phyloP scores from a whole-genome alignment of 805 yeast species.

The Sporopachydermia quercuum region DNA sequence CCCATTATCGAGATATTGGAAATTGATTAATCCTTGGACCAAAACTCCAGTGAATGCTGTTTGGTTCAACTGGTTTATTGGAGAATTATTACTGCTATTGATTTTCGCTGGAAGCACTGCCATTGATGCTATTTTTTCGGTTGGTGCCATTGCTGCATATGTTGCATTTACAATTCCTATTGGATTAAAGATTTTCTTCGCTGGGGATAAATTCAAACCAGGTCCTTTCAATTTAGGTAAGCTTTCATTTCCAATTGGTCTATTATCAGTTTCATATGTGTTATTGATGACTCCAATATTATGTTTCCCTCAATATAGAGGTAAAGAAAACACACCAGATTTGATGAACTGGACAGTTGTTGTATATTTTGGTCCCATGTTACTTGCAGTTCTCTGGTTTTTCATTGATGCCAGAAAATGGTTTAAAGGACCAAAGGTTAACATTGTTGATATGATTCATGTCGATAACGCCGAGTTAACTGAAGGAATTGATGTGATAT shows the following conservation, averaged over 20 bases:
- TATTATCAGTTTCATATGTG: constrained; percentile 36
- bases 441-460: constrained; percentile 24
- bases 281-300: constrained; percentile 42
- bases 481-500: too few species aligned
- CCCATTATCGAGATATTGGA: constrained; percentile 38
- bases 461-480: constrained; percentile 17
- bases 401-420: constrained; percentile 38
- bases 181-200: constrained; percentile 38
- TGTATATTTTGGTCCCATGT: constrained; percentile 46
- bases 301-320: constrained; percentile 38
- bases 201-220: constrained; percentile 34
- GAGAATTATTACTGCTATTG: constrained; percentile 38
- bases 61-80: constrained; percentile 39
- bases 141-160: constrained; percentile 56
- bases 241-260: too few species aligned
- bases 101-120: constrained; percentile 54
- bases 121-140: constrained; percentile 56
- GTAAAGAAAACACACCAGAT: constrained; percentile 21
- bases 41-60: constrained; percentile 54
- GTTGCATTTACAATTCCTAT: constrained; percentile 56
- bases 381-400: constrained; percentile 35
- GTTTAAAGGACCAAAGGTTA: constrained; percentile 47
- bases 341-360: constrained; percentile 51
- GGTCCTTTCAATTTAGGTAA: constrained; percentile 59
- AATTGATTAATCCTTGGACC: constrained; percentile 33